Evolutionary conservation across 345 rosid genomes (phyloP), one percentile per base, ranked within the genome.

Genomic region (Microcos paniculata): DNA sequence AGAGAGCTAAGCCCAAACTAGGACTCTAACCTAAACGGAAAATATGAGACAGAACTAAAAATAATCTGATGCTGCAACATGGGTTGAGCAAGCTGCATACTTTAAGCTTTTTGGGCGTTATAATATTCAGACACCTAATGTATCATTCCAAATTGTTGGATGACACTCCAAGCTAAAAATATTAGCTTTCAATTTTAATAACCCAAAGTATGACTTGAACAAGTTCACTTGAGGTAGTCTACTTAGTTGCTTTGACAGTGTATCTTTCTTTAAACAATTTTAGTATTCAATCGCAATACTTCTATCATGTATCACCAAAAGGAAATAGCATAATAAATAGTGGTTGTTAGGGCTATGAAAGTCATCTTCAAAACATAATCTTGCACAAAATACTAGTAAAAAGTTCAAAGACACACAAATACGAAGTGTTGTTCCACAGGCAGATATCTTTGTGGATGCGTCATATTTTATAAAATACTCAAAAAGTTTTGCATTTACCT

Each of bases 401-500:
- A 38, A 23, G 16, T 28, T 46, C 5, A 0, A 46, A 46, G 70
- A 62, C 23, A 52, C 16, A 21, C 24, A 46, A 7, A 69, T 16
- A 18, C 24, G 19, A 12, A 31, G 31, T n/a, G 23, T 48, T 70
- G 26, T 26, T 51, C 45, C 40, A 33, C 18, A 51, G 33, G 15
- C 26, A 46, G 3, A 42, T 45, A 18, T 13, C 1, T 12, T 28
- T 21, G 31, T 1, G 31, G 52, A 35, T 45, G 1, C n/a, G 55
- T 53, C 52, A 21, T 56, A 40, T 23, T 68, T 66, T 13, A 38
- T 31, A 35, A 35, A 5, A 5, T 31, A 59, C 10, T 6, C 10
- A 7, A 15, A 35, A 69, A 63, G 42, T 31, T 52, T 45, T 70
- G 62, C 38, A 71, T 33, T 61, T 78, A 91, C 97, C 95, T 76